Base-by-base conservation (phyloP, 2,329 filamentous ascomycete genomes). In the Paracoccidioides lutzii region DNA sequence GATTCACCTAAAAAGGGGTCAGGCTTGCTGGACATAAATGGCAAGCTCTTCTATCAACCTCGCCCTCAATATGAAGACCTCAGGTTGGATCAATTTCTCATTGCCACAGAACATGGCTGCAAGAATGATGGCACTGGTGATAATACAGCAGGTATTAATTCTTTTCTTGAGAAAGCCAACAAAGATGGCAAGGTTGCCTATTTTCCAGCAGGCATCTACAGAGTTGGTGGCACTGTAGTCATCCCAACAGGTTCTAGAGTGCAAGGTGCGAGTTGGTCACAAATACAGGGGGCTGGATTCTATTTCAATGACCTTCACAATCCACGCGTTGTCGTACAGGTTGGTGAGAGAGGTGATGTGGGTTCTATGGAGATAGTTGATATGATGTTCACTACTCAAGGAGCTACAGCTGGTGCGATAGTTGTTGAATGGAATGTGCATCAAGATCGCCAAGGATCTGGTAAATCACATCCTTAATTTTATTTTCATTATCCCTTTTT, bases 121-220 rank as follows among this genome's bases (percentile, higher is more conserved):
- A 38, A 37, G 14, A 56, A 56, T 33, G 55, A 56, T 41, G 49
- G 50, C 4, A 56, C 55, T 7, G 50, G 55, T 7, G 55, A 56
- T 43, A 35, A 56, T 9, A 48, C 55, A 14, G 42, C 15, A 12
- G 49, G n/a, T 10, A 53, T 56, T 33, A 56, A 54, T 48, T 28
- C n/a, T 33, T 48, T 56, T 28, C 50, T 56, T 45, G 15, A 57
- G 41, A 32, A 52, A 22, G 42, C 53, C 10, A 49, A 33, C 1
- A 41, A 50, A n/a, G 28, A 12, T n/a, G 61, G 51, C 52, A 78
- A 85, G 62, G 70, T 91, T 59, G 78, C 88, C 57, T 90, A 83
- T 72, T 85, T 91, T 61, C 85, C 88, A 65, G 83, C 85, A 64
- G 87, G 87, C 55, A 79, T 83, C 52, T 89, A 90, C 68, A 69